Base-by-base conservation (phyloP, 2,329 filamentous ascomycete genomes). In the Alternaria sp. region DNA sequence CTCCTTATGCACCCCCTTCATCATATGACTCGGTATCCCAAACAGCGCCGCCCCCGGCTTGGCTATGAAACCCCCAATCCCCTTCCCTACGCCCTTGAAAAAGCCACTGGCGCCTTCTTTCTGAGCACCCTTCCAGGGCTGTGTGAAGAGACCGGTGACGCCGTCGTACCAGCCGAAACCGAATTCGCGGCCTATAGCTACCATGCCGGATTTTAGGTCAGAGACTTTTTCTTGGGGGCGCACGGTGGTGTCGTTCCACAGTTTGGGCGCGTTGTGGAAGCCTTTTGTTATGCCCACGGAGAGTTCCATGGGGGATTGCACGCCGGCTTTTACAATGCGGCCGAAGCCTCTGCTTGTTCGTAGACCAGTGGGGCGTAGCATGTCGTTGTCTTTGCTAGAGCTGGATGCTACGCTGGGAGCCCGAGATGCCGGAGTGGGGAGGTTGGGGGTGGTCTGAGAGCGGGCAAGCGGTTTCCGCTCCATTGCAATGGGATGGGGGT, bases 41-140 rank as follows among this genome's bases (percentile, higher is more conserved):
- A 70, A 33, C 6, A 49, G 45, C 25, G 63, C 70, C 28, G 70
- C 71, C 18, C 62, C 61, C n/a, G 69, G 66, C 55, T 77, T 78
- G 45, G 61, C 44, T 25, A 68, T 15, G 12, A 76, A 66, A 0
- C 76, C 75, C 33, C 58, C 71, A 25, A 77, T 55, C 0, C 71
- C 74, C 56, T 73, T 73, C 3, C 73, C 72, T 2, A 74, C 46
- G 3, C 73, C 71, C 55, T 74, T 75, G 21, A 68, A 45, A 50
- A 76, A 73, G 0, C 72, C 72, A 5, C 57, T 54, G 0, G 68
- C 62, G 11, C 72, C 73, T 7, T 72, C 64, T 54, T 73, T 62
- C 47, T 66, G 63, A 4, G 64, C 72, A 20, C 69, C 71, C 43
- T 65, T 60, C 30, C 58, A 63, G 4, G 73, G 71, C 59, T 73